phyloP scores from a whole-genome alignment of 2,329 filamentous ascomycete species.

The Apiospora marii region DNA sequence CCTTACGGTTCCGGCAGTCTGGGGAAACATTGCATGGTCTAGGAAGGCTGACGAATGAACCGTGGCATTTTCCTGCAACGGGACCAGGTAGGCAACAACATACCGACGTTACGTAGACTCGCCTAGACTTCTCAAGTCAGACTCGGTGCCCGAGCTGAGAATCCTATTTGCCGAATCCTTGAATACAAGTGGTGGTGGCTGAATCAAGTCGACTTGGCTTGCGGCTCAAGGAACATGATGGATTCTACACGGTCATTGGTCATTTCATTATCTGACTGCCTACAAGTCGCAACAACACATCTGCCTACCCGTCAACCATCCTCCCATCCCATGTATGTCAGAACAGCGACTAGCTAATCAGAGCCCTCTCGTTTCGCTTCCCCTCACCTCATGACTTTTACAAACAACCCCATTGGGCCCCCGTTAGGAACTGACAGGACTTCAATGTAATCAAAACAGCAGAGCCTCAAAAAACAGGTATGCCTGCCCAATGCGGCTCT shows the following conservation, averaged over 20 bases:
- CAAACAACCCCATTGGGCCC: background rate
- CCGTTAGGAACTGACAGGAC: background rate
- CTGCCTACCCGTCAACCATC: background rate
- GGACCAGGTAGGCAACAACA: background rate
- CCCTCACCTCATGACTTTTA: background rate
- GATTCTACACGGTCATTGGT: conserved; percentile 4
- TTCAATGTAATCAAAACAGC: background rate
- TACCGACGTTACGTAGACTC: background rate
- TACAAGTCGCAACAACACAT: background rate
- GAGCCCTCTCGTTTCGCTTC: background rate
- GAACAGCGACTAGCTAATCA: background rate
- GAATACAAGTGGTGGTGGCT: conserved; percentile 3
- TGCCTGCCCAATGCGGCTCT: background rate
- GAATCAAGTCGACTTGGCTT: background rate
- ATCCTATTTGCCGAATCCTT: background rate
- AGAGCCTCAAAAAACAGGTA: background rate
- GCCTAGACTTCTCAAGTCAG: background rate
- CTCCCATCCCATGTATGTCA: background rate
- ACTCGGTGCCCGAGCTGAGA: conserved; percentile 2
- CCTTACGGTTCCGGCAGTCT: background rate
- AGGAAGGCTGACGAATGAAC: background rate
- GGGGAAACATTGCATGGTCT: background rate
- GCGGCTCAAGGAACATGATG: conserved; percentile 1
- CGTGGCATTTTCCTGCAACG: background rate
- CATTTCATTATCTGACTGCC: conserved; percentile 3